phyloP scores from a whole-genome alignment of 225 moss, liverwort and hornwort genomes.

The Asterella californica region DNA sequence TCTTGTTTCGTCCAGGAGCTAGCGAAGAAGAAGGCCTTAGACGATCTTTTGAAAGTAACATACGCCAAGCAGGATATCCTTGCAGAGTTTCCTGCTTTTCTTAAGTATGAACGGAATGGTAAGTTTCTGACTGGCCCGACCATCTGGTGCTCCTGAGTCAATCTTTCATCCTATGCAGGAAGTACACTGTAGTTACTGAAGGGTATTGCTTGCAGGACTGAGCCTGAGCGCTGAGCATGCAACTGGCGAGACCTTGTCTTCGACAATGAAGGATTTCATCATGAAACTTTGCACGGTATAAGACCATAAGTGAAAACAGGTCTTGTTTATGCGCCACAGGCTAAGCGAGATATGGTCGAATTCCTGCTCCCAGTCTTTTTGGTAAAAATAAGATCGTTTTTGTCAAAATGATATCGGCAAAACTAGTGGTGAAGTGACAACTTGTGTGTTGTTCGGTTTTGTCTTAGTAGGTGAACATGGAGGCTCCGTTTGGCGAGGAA shows the following conservation, averaged over 20 bases:
- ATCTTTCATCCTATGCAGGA: background rate
- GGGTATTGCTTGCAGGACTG: conserved; percentile 48
- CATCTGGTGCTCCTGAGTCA: background rate
- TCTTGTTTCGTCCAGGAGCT: conserved; percentile 53
- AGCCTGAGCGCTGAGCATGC: conserved; percentile 61
- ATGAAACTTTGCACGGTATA: conserved; percentile 70
- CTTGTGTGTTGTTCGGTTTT: background rate
- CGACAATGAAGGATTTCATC: conserved; percentile 56
- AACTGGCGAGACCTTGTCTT: conserved; percentile 64
- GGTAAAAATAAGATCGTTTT: background rate
- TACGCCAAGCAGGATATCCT: conserved; percentile 60
- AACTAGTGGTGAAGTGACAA: background rate
- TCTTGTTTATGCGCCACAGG: background rate
- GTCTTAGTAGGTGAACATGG: conserved; percentile 68
- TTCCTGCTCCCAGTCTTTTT: too few relatives aligned
- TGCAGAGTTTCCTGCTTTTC: conserved; percentile 79
- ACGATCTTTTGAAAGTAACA: conserved; percentile 67
- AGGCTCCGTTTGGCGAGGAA: conserved; percentile 67
- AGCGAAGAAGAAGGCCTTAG: conserved; percentile 64
- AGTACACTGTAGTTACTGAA: conserved; percentile 1
- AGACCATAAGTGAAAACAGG: background rate
- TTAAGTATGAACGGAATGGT: conserved; percentile 88
- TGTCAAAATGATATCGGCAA: background rate
- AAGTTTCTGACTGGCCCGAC: conserved; percentile 7
- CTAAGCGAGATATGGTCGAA: background rate